phyloP scores from a whole-genome alignment of 768 basidiomycete genomes.

The Stropharia rugosoannulata region DNA sequence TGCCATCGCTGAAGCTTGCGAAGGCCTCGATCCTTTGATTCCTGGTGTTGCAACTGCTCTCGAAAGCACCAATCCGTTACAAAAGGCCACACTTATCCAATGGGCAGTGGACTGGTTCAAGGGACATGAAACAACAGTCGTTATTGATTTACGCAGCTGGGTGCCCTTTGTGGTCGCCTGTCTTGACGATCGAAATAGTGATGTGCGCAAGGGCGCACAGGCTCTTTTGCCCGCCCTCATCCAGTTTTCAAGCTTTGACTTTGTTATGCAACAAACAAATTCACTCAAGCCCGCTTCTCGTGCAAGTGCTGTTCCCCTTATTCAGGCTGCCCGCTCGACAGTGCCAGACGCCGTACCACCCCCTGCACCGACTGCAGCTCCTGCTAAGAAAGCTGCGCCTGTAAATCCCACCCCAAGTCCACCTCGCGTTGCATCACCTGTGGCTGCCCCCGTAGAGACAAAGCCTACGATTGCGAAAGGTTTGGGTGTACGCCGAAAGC shows the following conservation, averaged over 20 bases:
- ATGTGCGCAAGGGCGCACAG: conserved; percentile 91
- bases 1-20: conserved; percentile 82
- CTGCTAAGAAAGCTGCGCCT: conserved; percentile 30
- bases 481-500: conserved; percentile 68
- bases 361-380: conserved; percentile 24
- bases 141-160: conserved; percentile 72
- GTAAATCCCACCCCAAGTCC: conserved; percentile 25
- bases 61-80: conserved; percentile 85
- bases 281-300: conserved; percentile 91
- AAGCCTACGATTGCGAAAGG: conserved; percentile 45
- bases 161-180: conserved; percentile 64
- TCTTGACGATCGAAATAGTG: conserved; percentile 88
- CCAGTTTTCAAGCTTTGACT: conserved; percentile 73
- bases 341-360: conserved; percentile 26
- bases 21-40: conserved; percentile 81
- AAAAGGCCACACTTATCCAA: conserved; percentile 73
- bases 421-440: conserved; percentile 30
- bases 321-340: conserved; percentile 78
- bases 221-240: conserved; percentile 78
- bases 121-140: conserved; percentile 50
- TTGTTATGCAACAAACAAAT: conserved; percentile 82
- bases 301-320: conserved; percentile 78
- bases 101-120: conserved; percentile 85
- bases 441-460: conserved; percentile 22
- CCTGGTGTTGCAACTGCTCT: conserved; percentile 75